phyloP scores from a whole-genome alignment of 1,139 yeast species.

The Hansenula lynferdii region DNA sequence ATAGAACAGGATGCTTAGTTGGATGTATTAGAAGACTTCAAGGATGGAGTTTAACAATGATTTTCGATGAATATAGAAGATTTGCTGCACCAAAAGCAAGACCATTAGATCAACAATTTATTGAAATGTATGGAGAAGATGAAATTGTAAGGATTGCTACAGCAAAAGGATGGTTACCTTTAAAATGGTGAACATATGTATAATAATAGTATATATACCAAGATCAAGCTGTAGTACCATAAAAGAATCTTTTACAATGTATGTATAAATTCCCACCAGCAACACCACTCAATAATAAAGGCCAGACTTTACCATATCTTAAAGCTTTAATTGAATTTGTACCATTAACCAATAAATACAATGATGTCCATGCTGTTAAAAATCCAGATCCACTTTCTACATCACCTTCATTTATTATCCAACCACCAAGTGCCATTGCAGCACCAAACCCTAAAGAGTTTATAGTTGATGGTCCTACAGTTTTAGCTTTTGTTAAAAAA shows the following conservation, averaged over 20 bases:
- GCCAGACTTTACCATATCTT: constrained; percentile 45
- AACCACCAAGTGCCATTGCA: constrained; percentile 74
- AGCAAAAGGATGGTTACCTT: constrained; percentile 55
- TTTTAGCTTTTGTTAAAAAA: constrained; percentile 3
- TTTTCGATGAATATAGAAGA: constrained; percentile 89
- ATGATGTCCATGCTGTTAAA: constrained; percentile 78
- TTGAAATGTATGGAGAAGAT: constrained; percentile 75
- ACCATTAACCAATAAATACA: constrained; percentile 76
- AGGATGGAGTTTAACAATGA: constrained; percentile 89
- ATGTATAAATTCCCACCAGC: constrained; percentile 60
- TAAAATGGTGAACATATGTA: constrained; percentile 45
- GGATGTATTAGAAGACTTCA: constrained; percentile 88
- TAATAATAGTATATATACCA: no score
- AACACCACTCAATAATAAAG: constrained; percentile 51
- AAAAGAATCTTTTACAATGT: constrained; percentile 62
- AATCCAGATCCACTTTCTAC: constrained; percentile 84
- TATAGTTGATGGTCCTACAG: constrained; percentile 39
- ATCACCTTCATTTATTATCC: constrained; percentile 79
- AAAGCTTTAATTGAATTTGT: constrained; percentile 48
- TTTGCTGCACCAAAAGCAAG: constrained; percentile 95
- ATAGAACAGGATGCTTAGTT: constrained; percentile 92
- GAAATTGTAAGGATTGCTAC: constrained; percentile 52
- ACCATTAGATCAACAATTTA: constrained; percentile 92
- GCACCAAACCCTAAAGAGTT: constrained; percentile 58
- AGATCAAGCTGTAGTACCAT: constrained; percentile 7